Conservation (phyloP, 1,139 yeast species). For the Saccharomycopsis hybrid region DNA sequence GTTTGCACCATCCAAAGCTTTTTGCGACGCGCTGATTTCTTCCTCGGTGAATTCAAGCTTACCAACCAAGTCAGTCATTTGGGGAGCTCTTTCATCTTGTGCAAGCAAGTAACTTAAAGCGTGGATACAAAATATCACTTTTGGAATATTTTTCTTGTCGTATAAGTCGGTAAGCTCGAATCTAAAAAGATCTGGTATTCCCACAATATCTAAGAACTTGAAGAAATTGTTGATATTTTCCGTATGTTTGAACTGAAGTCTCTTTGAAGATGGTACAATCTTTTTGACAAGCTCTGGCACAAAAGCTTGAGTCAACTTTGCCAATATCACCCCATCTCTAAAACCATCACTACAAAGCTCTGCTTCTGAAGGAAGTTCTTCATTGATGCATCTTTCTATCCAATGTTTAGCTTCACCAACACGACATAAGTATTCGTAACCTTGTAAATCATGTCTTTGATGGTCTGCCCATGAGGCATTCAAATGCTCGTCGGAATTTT, state of each 20-base stretch:
- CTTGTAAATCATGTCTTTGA: conserved; percentile 27
- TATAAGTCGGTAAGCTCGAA: conserved; percentile 90
- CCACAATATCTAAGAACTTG: conserved; percentile 59
- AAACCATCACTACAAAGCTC: conserved; percentile 56
- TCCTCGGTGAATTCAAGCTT: conserved; percentile 55
- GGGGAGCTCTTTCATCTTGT: conserved; percentile 39
- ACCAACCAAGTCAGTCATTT: conserved; percentile 60
- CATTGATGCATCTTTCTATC: conserved; percentile 54
- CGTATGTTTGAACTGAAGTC: conserved; percentile 80
- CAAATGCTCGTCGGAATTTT: conserved; percentile 12
- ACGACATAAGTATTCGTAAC: conserved; percentile 83
- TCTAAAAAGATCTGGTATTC: conserved; percentile 78
- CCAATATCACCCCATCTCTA: conserved; percentile 80
- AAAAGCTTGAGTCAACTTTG: conserved; percentile 67
- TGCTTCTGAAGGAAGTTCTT: conserved; percentile 45
- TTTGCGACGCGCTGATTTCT: conserved; percentile 67
- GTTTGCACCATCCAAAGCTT: conserved; percentile 53
- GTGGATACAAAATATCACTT: conserved; percentile 89
- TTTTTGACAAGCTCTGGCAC: conserved; percentile 58
- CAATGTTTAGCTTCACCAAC: conserved; percentile 79
- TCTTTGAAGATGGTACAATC: conserved; percentile 45
- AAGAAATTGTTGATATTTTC: conserved; percentile 89
- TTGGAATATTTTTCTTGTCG: conserved; percentile 89
- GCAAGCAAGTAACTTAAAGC: conserved; percentile 68
- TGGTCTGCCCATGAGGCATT: conserved; percentile 17